Base-by-base conservation (phyloP, 805 yeast genomes). In the Wickerhamiella occidentalis region DNA sequence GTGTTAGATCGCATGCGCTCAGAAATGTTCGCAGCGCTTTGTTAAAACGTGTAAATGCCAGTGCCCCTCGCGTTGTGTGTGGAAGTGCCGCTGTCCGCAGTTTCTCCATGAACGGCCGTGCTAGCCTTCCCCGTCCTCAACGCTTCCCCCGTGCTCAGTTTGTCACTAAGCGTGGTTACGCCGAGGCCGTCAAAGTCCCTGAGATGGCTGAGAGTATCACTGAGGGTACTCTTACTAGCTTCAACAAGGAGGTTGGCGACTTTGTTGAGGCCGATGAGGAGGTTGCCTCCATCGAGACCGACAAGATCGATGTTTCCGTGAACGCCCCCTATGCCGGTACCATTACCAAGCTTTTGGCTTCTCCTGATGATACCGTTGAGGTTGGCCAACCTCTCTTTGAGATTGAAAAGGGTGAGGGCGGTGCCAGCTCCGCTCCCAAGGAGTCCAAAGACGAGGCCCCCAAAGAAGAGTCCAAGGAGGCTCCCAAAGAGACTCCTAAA, bases 121-220 rank as follows among this genome's bases (percentile, higher is more conserved):
- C 40, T 17, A 30, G 40, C 23, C 40, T 45, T 11, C 47, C 47
- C 25, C 47, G 47, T 17, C 47, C 47, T 19, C 47, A 45, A 33
- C 47, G 47, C 25, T 45, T 45, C 29, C 15, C 47, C 18, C 41
- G 47, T n/a, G 29, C 47, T 11, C 47, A 45, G 19, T 25, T 45
- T 17, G 23, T 15, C 18, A 13, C 47, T 6, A 21, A 23, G 40
- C 59, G 63, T 23, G 52, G 56, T 22, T 60, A 58, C 46, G 68
- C 69, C 52, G 52, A 49, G 25, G 59, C 62, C 45, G 94, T 90
- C 48, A 85, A 87, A 67, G 97, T 92, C 19, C 98, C 98, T 45
- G 94, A 85, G 56, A 87, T 92, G 96, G 97, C 98, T 40, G 98
- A 92, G 71, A 88, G 96, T 46, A 82, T 92, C 63, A 85, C 96